These are phyloP conservation scores for Triangularia setosa DNA, from an alignment of 2,329 filamentous ascomycete genomes.

Conservation along the genomic window DNA sequence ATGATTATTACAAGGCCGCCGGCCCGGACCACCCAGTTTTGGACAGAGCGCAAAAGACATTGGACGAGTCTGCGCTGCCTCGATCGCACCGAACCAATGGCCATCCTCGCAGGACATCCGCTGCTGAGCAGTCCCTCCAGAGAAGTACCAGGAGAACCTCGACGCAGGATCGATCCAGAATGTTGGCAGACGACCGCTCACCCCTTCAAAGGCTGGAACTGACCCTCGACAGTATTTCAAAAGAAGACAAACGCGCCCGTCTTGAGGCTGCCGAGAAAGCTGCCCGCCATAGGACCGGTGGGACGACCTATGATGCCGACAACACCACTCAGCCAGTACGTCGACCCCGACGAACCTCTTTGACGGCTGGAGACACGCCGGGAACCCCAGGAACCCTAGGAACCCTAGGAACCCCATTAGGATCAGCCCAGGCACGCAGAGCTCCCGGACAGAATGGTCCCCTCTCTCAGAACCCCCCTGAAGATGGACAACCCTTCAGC, in stretches of 20 bases:
- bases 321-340: constrained; percentile 29
- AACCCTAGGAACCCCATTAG: constrained; percentile 21
- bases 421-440: constrained; percentile 18
- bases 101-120: constrained; percentile 27
- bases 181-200: constrained; percentile 76
- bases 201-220: constrained; percentile 91
- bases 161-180: constrained; percentile 44
- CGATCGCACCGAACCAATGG: constrained; percentile 26
- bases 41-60: constrained; percentile 29
- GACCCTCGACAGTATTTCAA: constrained; percentile 87
- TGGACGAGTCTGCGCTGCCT: constrained; percentile 28
- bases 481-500: constrained; percentile 29
- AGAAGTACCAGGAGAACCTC: constrained; percentile 36
- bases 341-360: constrained; percentile 27
- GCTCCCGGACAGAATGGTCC: constrained; percentile 13
- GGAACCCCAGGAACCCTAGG: constrained; percentile 22
- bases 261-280: constrained; percentile 77
- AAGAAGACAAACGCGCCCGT: constrained; percentile 87
- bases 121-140: constrained; percentile 28
- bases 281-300: constrained; percentile 52
- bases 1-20: constrained; percentile 17
- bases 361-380: constrained; percentile 26
- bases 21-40: constrained; percentile 26
- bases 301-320: constrained; percentile 12
- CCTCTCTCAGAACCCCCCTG: constrained; percentile 32